Percentiles rank a stretch among this genome's conserved stretches.
Conservation (phyloP, 495 filamentous ascomycete genomes). For the Aspergillus baeticus region DNA sequence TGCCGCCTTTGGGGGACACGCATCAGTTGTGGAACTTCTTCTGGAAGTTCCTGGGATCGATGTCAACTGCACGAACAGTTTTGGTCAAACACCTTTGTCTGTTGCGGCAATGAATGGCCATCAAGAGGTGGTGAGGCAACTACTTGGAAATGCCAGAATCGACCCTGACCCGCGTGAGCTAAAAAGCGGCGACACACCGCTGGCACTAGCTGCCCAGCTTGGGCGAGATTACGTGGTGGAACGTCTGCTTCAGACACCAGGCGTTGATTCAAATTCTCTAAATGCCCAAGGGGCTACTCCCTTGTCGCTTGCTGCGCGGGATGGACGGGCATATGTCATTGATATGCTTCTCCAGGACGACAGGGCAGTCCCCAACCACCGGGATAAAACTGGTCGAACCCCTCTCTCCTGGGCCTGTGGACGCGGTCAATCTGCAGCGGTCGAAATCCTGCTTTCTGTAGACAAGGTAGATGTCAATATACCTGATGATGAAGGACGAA, state of each 20-base stretch:
- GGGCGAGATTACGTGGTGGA: slow-evolving; percentile 1
- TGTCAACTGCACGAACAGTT: neutral
- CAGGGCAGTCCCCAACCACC: neutral
- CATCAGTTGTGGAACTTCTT: neutral
- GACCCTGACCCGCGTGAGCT: neutral
- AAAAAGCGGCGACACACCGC: neutral
- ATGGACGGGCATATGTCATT: neutral
- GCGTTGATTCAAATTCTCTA: neutral
- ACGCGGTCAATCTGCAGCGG: neutral
- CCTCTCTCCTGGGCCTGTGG: slow-evolving; percentile 5
- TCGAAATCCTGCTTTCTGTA: neutral
- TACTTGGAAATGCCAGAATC: neutral
- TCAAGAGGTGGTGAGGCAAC: neutral
- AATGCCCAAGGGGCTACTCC: neutral
- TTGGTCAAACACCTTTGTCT: slow-evolving; percentile 2
- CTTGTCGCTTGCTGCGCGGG: slow-evolving; percentile 5
- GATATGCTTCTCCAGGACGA: neutral
- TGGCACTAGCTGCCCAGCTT: neutral
- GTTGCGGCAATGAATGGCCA: neutral
- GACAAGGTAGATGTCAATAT: neutral
- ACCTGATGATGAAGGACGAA: slow-evolving; percentile 1
- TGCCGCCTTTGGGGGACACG: neutral
- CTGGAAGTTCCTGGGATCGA: neutral
- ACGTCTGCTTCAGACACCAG: neutral
- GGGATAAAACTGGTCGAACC: neutral